Evolutionary conservation across 164 flowering plant genomes (phyloP).

Genomic region (Warburgia ugandensis): DNA sequence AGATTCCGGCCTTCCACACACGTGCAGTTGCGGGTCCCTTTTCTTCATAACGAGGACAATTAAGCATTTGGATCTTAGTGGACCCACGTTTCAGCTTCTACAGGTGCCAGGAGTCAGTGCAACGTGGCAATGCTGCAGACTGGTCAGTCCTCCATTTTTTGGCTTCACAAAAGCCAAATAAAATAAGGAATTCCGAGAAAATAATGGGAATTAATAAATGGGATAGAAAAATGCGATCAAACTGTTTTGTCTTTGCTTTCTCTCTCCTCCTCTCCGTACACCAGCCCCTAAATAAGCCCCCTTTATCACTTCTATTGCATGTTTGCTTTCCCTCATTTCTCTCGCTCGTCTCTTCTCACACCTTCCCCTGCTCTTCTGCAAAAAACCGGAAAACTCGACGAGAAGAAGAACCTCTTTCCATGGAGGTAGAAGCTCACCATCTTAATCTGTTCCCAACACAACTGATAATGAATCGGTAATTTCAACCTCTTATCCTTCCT

Average conservation of each 20-base stretch:
- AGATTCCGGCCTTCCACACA: background rate
- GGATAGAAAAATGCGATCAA: too few relatives aligned
- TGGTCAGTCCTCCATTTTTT: too few relatives aligned
- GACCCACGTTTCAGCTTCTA: conserved; percentile 16
- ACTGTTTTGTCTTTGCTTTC: background rate
- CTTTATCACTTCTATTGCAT: conserved; percentile 22
- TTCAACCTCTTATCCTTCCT: background rate
- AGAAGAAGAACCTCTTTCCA: conserved; percentile 4
- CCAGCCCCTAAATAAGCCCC: conserved; percentile 17
- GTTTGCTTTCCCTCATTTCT: conserved; percentile 13
- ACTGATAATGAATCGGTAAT: conserved; percentile 27
- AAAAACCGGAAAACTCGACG: background rate
- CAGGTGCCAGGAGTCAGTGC: conserved; percentile 4
- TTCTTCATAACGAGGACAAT: conserved; percentile 7
- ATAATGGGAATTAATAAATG: too few relatives aligned
- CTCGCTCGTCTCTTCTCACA: background rate
- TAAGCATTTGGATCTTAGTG: conserved; percentile 8
- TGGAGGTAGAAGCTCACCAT: conserved; percentile 62
- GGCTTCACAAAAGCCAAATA: too few relatives aligned
- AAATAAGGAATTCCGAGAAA: background rate
- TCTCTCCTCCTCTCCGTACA: too few relatives aligned
- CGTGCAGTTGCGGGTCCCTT: conserved; percentile 12
- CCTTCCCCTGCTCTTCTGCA: background rate
- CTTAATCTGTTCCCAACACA: conserved; percentile 34
- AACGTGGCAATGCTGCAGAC: conserved; percentile 19